Percentiles rank a stretch among this genome's conserved stretches.
These are phyloP conservation scores for Aureobasidium sp. DNA, from an alignment of 2,329 filamentous ascomycete species.

Conservation along the genomic window DNA sequence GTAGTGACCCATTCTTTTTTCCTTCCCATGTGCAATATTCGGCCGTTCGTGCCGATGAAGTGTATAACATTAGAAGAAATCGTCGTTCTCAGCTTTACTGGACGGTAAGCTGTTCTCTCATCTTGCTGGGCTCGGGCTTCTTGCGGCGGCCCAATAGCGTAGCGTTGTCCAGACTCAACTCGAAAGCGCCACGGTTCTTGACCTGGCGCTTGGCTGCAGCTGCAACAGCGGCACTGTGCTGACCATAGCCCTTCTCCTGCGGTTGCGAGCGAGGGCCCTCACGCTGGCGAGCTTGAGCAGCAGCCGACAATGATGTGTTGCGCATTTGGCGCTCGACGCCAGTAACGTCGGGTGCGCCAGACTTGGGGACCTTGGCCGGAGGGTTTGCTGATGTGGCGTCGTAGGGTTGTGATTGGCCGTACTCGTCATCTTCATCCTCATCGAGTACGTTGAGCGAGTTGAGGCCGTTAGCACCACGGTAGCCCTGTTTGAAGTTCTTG, in stretches of 20 bases:
- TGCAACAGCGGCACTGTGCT: conserved; percentile 77
- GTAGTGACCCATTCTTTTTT: neutral
- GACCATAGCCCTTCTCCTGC: conserved; percentile 64
- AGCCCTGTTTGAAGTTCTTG: conserved; percentile 69
- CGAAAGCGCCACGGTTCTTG: conserved; percentile 72
- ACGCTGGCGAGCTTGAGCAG: conserved; percentile 52
- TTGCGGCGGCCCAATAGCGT: conserved; percentile 72
- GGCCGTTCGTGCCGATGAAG: neutral
- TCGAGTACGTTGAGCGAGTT: conserved; percentile 57
- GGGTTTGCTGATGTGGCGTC: conserved; percentile 39
- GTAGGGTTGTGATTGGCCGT: conserved; percentile 50
- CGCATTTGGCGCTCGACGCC: conserved; percentile 82
- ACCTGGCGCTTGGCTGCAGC: conserved; percentile 78
- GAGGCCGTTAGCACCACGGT: conserved; percentile 54
- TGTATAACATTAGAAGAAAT: neutral
- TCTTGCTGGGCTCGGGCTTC: conserved; percentile 35
- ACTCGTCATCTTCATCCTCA: conserved; percentile 55
- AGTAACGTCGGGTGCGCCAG: conserved; percentile 50
- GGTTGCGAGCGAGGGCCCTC: conserved; percentile 39
- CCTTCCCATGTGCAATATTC: neutral
- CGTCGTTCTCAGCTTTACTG: conserved; percentile 8
- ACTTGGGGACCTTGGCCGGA: conserved; percentile 59
- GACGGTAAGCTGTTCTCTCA: conserved; percentile 34
- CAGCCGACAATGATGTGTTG: conserved; percentile 66
- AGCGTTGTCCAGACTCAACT: conserved; percentile 83